phyloP scores from a whole-genome alignment of 306 rosid genomes.

The Vigna trinervia region DNA sequence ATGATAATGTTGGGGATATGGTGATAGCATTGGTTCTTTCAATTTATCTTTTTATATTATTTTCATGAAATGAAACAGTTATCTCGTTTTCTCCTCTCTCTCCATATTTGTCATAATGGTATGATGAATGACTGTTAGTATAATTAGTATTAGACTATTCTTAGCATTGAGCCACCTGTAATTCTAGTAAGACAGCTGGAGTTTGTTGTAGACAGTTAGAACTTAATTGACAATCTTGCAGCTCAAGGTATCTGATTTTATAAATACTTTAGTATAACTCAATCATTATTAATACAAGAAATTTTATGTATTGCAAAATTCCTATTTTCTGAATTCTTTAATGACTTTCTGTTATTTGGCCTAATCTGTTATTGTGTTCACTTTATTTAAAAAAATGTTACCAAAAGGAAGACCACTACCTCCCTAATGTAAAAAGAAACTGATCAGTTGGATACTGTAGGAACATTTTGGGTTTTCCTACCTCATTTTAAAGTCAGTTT shows the following conservation, averaged over 20 bases:
- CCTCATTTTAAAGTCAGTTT: not conserved
- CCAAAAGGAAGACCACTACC: not conserved
- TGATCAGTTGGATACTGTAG: not conserved
- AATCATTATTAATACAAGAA: too few relatives aligned
- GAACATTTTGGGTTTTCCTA: not conserved
- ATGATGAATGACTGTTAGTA: not conserved
- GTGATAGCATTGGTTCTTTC: conserved; percentile 20
- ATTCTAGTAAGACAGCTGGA: too few relatives aligned
- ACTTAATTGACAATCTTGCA: too few relatives aligned
- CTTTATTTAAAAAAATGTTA: not conserved
- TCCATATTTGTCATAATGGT: not conserved
- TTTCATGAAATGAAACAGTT: not conserved
- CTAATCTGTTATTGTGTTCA: not conserved
- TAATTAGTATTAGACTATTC: too few relatives aligned
- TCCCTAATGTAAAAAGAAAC: not conserved
- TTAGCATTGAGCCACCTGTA: too few relatives aligned
- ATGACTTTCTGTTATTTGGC: not conserved
- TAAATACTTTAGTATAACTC: too few relatives aligned
- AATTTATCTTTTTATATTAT: not conserved
- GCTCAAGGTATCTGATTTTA: too few relatives aligned
- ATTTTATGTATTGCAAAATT: too few relatives aligned
- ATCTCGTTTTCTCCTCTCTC: not conserved
- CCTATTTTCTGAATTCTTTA: too few relatives aligned
- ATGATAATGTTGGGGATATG: conserved; percentile 10
- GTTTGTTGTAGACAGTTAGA: too few relatives aligned